Conservation (phyloP, 257 asterid genomes). For the Parsonsia alboflavescens region DNA sequence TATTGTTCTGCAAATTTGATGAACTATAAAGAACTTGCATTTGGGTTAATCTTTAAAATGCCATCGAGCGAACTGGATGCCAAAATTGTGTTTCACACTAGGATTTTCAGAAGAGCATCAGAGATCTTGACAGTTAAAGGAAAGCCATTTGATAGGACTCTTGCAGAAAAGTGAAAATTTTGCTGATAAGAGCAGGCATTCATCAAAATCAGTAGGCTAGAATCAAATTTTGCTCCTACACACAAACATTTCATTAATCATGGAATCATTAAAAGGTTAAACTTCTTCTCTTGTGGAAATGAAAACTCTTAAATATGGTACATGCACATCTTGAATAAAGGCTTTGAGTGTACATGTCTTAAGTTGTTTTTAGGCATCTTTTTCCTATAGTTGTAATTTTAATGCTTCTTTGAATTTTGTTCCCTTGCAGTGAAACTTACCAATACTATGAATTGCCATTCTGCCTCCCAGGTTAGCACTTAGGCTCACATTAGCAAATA, state of each 20-base stretch:
- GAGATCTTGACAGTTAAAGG: conserved; percentile 1
- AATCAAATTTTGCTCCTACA: background rate
- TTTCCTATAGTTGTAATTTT: conserved; percentile 19
- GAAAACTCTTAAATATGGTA: background rate
- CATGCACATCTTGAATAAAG: background rate
- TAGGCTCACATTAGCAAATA: conserved; percentile 20
- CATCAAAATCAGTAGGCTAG: background rate
- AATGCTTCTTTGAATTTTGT: conserved; percentile 26
- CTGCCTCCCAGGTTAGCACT: conserved; percentile 84
- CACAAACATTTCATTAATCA: background rate
- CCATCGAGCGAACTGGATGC: background rate
- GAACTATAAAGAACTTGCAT: background rate
- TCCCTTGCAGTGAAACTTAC: conserved; percentile 89
- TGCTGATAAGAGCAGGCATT: background rate
- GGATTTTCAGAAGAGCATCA: background rate
- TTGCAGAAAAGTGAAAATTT: background rate
- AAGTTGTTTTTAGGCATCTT: conserved; percentile 9
- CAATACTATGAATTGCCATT: conserved; percentile 74
- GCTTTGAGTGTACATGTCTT: background rate
- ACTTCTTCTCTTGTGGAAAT: background rate
- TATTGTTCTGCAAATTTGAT: background rate
- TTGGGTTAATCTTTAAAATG: background rate
- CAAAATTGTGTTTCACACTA: background rate
- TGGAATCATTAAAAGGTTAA: background rate
- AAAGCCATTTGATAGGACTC: background rate